Evolutionary conservation across 2,329 filamentous ascomycete species (phyloP).

Genomic region (Capronia epimyces): DNA sequence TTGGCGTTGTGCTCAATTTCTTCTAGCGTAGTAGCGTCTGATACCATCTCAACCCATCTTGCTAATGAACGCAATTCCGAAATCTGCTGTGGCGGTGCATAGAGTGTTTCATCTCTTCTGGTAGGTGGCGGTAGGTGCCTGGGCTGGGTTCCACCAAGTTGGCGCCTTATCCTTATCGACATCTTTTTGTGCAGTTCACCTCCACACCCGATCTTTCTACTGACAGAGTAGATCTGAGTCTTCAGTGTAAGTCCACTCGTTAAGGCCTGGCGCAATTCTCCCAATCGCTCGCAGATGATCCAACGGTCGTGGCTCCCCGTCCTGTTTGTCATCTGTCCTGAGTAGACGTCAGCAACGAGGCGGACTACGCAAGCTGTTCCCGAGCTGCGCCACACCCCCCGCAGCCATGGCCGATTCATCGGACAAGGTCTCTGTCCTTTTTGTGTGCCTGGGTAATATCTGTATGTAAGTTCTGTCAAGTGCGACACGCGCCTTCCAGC

Average conservation of each 20-base stretch:
- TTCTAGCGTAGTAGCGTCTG: too few species aligned
- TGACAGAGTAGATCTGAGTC: too few species aligned
- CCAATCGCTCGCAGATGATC: background rate
- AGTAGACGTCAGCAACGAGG: background rate
- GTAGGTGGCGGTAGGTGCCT: too few species aligned
- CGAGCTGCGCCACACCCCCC: conserved; percentile 13
- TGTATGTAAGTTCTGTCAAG: conserved; percentile 47
- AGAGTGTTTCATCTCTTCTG: background rate
- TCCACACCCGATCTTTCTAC: too few species aligned
- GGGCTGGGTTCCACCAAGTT: background rate
- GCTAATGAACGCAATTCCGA: too few species aligned
- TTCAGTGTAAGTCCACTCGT: too few species aligned
- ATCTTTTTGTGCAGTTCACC: too few species aligned
- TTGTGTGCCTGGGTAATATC: conserved; percentile 96
- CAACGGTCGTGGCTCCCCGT: background rate
- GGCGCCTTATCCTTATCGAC: background rate
- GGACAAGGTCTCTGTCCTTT: conserved; percentile 64
- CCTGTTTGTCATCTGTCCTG: background rate
- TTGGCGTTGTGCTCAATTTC: too few species aligned
- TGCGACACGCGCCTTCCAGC: conserved; percentile 1
- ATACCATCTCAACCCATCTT: background rate
- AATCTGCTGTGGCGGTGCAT: conserved; percentile 6
- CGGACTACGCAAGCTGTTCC: conserved; percentile 9
- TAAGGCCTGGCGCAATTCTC: background rate
- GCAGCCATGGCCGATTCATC: conserved; percentile 16